These are phyloP conservation scores for Podaxis sp. DNA, from an alignment of 768 basidiomycete species.

Conservation along the genomic window DNA sequence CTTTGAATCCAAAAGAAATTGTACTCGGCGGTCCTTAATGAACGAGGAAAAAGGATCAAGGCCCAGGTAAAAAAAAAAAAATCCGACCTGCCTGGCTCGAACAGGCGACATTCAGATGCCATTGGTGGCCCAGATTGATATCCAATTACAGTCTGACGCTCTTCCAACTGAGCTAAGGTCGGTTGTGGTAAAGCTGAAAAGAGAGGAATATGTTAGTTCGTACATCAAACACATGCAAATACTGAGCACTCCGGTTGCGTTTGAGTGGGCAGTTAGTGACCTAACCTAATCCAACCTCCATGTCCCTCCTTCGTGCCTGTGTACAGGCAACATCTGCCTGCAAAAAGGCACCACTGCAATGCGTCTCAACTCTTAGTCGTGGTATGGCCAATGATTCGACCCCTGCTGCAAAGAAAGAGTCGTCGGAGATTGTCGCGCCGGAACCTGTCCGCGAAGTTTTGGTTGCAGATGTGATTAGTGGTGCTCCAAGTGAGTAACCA, in stretches of 20 bases:
- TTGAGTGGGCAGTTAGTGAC: not conserved
- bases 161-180: not conserved
- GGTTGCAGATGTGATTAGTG: slow-evolving; percentile 81
- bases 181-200: accelerated
- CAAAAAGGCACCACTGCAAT: slow-evolving; percentile 23
- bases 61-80: not conserved
- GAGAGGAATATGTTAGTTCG: too few species aligned
- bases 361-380: slow-evolving; percentile 25
- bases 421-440: slow-evolving; percentile 30
- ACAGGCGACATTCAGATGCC: slow-evolving; percentile 46
- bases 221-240: slow-evolving; percentile 14
- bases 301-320: slow-evolving; percentile 58
- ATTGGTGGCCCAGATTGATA: not conserved
- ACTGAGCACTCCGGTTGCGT: slow-evolving; percentile 16
- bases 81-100: slow-evolving; percentile 52
- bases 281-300: slow-evolving; percentile 22
- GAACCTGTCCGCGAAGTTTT: slow-evolving; percentile 60
- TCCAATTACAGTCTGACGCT: not conserved
- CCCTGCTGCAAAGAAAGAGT: slow-evolving; percentile 27
- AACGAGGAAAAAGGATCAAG: not conserved
- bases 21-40: too few species aligned
- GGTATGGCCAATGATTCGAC: slow-evolving; percentile 31
- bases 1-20: too few species aligned
- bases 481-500: slow-evolving; percentile 69
- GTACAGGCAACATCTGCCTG: slow-evolving; percentile 30